Conservation (phyloP, 768 basidiomycete species). For the Boletus vermiculosoides region DNA sequence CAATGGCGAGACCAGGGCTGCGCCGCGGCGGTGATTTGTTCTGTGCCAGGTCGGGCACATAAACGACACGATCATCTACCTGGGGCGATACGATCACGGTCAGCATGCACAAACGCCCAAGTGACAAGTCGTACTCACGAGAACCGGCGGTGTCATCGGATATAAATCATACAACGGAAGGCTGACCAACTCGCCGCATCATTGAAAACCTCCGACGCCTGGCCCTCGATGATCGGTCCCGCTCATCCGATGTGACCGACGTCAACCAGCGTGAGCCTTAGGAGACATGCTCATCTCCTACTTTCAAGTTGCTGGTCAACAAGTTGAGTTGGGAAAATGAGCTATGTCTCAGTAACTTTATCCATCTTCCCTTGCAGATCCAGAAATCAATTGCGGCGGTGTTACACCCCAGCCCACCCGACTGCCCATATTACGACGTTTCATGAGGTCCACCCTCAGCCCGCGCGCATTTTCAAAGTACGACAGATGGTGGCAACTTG, state of each 20-base stretch:
- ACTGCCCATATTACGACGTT: neutral
- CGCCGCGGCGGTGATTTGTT: neutral
- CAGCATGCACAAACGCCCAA: conserved; percentile 6
- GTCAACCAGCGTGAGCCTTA: neutral
- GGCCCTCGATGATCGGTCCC: no score
- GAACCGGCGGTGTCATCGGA: conserved; percentile 4
- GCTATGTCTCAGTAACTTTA: neutral
- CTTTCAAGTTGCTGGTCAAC: neutral
- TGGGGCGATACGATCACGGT: neutral
- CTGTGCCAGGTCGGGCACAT: conserved; percentile 9
- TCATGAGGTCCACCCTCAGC: neutral
- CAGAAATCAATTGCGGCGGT: neutral
- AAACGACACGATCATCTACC: conserved; percentile 5
- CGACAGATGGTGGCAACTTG: no score
- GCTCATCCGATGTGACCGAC: neutral
- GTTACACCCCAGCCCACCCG: no score
- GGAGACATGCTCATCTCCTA: neutral
- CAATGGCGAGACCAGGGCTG: no score
- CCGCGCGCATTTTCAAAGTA: neutral
- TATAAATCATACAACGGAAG: neutral
- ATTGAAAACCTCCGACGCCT: no score
- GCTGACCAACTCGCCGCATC: neutral
- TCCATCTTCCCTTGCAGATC: neutral
- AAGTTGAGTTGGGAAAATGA: neutral
- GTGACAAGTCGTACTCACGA: conserved; percentile 16